phyloP scores from a whole-genome alignment of 345 rosid species.

The Citrus inodora region DNA sequence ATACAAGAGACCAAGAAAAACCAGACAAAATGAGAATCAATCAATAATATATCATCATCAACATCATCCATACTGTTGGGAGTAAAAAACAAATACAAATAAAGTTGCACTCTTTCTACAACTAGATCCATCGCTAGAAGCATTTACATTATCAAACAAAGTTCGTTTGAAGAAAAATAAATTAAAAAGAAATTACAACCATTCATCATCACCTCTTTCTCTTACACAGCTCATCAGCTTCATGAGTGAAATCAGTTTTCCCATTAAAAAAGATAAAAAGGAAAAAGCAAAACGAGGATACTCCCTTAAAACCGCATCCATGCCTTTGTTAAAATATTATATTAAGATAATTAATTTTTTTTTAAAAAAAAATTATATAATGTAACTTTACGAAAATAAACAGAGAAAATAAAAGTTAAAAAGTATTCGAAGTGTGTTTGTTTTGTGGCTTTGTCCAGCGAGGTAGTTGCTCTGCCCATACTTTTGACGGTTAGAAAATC shows the following conservation, averaged over 20 bases:
- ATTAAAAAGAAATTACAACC: constrained; percentile 5
- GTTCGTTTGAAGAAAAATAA: neutral
- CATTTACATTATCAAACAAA: constrained; percentile 25
- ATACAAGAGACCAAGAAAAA: neutral
- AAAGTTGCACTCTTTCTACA: constrained; percentile 6
- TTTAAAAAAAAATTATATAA: neutral
- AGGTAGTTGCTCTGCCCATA: constrained; percentile 10
- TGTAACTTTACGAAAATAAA: neutral
- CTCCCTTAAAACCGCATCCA: constrained; percentile 67
- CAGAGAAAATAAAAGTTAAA: neutral
- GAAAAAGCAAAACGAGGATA: constrained; percentile 42
- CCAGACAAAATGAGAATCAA: constrained; percentile 13
- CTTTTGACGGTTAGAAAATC: constrained; percentile 31
- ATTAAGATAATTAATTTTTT: constrained; percentile 7
- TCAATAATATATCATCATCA: neutral
- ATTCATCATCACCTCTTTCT: constrained; percentile 19
- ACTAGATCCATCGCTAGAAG: neutral
- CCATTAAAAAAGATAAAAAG: neutral
- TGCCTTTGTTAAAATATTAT: constrained; percentile 16
- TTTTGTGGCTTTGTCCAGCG: constrained; percentile 19
- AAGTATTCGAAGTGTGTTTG: constrained; percentile 13
- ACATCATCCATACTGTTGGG: constrained; percentile 1
- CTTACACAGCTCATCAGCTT: constrained; percentile 26
- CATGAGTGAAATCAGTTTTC: constrained; percentile 25
- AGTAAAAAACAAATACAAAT: neutral